Conservation (phyloP, 345 rosid genomes). For the Citrus inodora region DNA sequence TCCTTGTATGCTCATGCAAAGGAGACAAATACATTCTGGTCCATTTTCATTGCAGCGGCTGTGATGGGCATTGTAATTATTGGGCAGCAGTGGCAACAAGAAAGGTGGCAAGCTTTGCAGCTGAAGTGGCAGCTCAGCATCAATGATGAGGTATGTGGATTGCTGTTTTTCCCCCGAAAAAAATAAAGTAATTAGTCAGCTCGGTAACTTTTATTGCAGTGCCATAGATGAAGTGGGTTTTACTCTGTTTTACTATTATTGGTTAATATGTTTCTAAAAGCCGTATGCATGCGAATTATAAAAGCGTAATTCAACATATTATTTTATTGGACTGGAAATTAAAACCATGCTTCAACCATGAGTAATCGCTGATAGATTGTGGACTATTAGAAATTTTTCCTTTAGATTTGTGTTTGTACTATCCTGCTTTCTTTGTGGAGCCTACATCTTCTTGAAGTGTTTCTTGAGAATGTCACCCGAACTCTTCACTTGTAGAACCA, state of each 20-base stretch:
- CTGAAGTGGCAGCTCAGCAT: slow-evolving; percentile 72
- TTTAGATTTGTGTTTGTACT: background rate
- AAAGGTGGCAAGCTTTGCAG: slow-evolving; percentile 86
- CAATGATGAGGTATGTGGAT: slow-evolving; percentile 56
- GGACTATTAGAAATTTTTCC: background rate
- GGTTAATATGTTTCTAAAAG: background rate
- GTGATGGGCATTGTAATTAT: slow-evolving; percentile 90
- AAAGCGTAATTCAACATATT: background rate
- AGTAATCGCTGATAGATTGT: background rate
- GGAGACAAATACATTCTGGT: slow-evolving; percentile 91
- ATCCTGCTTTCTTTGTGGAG: background rate
- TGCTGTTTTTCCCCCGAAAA: background rate
- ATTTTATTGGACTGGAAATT: background rate
- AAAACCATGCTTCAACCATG: background rate
- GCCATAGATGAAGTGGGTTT: background rate
- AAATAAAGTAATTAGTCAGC: background rate
- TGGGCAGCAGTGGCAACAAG: slow-evolving; percentile 97
- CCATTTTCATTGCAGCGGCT: slow-evolving; percentile 88
- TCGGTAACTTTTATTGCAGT: background rate
- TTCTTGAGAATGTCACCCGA: background rate
- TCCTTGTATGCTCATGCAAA: slow-evolving; percentile 68
- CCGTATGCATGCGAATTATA: background rate
- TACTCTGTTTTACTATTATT: background rate
- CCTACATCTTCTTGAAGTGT: background rate
- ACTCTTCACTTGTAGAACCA: background rate